These are phyloP conservation scores for Artemisia tridentata DNA, from an alignment of 129 eudicot genomes.

Conservation along the genomic window DNA sequence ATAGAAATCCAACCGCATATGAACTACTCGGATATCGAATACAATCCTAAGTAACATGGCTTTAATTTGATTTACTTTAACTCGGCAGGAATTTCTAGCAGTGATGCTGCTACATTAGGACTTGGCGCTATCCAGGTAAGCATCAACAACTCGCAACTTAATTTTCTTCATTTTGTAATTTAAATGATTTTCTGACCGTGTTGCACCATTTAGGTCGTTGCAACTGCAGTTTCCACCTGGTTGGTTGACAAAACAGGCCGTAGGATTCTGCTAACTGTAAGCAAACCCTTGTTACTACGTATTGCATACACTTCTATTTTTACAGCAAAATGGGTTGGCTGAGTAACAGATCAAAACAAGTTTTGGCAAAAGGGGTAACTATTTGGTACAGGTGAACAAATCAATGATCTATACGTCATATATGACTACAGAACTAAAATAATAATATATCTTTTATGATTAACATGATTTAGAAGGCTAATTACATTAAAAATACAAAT, in stretches of 20 bases:
- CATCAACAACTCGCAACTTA: constrained; percentile 5
- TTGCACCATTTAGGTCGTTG: constrained; percentile 55
- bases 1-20: background rate
- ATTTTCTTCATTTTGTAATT: constrained; percentile 3
- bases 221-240: constrained; percentile 86
- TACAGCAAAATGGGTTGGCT: background rate
- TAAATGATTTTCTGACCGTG: constrained; percentile 9
- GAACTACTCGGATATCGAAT: background rate
- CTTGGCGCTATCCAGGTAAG: constrained; percentile 85
- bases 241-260: constrained; percentile 97
- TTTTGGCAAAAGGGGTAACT: background rate
- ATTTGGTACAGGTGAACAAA: background rate
- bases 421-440: background rate
- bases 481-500: no score
- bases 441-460: background rate
- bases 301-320: constrained; percentile 8
- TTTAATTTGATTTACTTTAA: constrained; percentile 17
- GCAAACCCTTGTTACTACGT: constrained; percentile 10
- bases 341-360: background rate
- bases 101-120: constrained; percentile 81
- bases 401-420: no score
- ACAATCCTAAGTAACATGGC: background rate
- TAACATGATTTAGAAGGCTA: no score
- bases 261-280: constrained; percentile 78
- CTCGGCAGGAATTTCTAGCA: constrained; percentile 66